These are phyloP conservation scores for Obelidium mucronatum DNA, from an alignment of 192 early-diverging fungal genomes.

Conservation along the genomic window DNA sequence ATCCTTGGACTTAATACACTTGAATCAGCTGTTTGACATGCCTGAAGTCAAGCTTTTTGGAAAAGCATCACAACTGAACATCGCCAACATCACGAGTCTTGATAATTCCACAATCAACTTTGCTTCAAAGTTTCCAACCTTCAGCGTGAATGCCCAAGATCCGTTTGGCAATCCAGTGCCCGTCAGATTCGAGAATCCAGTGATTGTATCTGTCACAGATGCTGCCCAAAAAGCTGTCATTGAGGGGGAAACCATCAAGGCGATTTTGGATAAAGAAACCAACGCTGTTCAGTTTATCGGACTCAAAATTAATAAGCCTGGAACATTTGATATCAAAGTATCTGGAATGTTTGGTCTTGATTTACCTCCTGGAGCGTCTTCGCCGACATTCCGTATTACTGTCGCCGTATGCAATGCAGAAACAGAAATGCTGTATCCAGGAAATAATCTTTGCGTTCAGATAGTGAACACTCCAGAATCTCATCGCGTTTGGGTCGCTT, in stretches of 20 bases:
- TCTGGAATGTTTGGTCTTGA: neutral
- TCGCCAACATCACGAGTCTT: neutral
- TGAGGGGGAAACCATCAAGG: constrained; percentile 12
- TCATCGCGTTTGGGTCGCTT: neutral
- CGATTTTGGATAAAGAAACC: neutral
- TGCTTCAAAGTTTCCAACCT: constrained; percentile 2
- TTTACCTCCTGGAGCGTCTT: neutral
- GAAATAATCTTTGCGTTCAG: neutral
- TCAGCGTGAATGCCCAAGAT: neutral
- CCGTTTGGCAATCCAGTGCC: neutral
- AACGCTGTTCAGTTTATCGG: neutral
- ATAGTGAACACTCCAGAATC: neutral
- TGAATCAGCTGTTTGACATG: neutral
- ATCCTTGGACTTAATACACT: neutral
- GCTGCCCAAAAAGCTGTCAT: neutral
- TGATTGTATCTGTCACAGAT: constrained; percentile 11
- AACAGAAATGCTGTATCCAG: neutral
- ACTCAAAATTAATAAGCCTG: neutral
- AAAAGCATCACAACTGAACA: neutral
- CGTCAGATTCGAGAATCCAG: neutral
- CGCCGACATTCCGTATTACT: neutral
- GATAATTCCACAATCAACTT: constrained; percentile 11
- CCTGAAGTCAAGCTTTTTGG: neutral
- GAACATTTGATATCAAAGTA: neutral
- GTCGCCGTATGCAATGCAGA: constrained; percentile 12